A percentile compares a stretch with the other conserved stretches of the same genome.
Evolutionary conservation across 352 stramenopile species (phyloP).

Genomic region (Elongisporangium senticosum): DNA sequence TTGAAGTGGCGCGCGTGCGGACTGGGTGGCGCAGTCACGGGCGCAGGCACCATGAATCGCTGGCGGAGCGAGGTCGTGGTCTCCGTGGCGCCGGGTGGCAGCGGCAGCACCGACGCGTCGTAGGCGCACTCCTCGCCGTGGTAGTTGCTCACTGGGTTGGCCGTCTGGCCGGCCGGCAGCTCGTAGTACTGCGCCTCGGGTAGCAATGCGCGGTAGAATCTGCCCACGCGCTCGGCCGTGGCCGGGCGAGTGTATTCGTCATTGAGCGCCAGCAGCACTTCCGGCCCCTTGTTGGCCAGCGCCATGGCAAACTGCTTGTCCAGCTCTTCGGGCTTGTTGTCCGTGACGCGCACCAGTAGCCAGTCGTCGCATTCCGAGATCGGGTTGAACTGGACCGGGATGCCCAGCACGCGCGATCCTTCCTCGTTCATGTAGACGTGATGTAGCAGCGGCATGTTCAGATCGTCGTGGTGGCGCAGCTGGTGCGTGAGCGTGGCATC

Average conservation of each 20-base stretch:
- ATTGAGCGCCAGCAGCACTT: constrained; percentile 74
- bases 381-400: constrained; percentile 68
- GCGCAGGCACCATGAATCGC: constrained; percentile 18
- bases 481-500: constrained; percentile 54
- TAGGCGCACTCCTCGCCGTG: constrained; percentile 54
- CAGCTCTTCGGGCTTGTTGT: constrained; percentile 5
- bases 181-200: constrained; percentile 49
- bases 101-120: constrained; percentile 42
- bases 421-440: constrained; percentile 86
- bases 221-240: constrained; percentile 43
- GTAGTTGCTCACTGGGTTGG: constrained; percentile 70
- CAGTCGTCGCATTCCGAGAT: constrained; percentile 72
- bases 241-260: constrained; percentile 60
- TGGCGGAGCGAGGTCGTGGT: constrained; percentile 17
- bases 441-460: constrained; percentile 81
- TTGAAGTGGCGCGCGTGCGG: constrained; percentile 28
- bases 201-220: constrained; percentile 61
- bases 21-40: constrained; percentile 1
- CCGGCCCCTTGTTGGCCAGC: constrained; percentile 40
- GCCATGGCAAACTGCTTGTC: constrained; percentile 26
- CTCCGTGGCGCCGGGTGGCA: constrained; percentile 2
- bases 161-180: constrained; percentile 39
- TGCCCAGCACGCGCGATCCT: constrained; percentile 39
- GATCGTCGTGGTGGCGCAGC: constrained; percentile 56
- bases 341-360: constrained; percentile 61